Evolutionary conservation across 768 basidiomycete species (phyloP), one percentile per base, ranked within the genome.

Genomic region (Chiua virens): DNA sequence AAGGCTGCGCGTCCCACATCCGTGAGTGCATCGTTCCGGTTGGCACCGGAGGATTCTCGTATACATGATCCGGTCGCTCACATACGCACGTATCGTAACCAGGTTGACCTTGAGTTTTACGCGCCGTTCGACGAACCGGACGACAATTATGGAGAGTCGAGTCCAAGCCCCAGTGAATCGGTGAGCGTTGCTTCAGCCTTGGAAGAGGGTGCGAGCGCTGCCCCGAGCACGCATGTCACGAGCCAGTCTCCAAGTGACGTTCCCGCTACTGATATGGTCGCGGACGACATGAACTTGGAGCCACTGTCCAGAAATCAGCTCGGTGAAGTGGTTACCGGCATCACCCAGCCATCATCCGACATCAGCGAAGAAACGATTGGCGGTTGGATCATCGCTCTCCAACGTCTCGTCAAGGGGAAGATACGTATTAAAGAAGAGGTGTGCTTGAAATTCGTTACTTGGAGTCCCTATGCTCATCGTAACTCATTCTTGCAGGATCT

Each of bases 381-480:
- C 1, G 10, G 22, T 23, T 68, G 67, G 67, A 49, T 59, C n/a
- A 0, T 23, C 5, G 55, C 50, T 14, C 37, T 68, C 28, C 67
- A 68, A n/a, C 66, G 68, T 39, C 68, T 68, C 40, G 21, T 68
- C 50, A 68, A 69, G 45, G 68, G 52, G 1, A 64, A 59, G 43
- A 50, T 67, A 30, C 59, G 18, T 10, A 18, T 69, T 43, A 52
- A 45, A 28, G 61, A 66, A 18, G 54, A 62, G 58, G 63, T 62
- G 47, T 52, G 56, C 25, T 17, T 9, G 20, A 14, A 17, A 8
- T 32, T 2, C 40, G 35, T 36, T 23, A 5, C 38, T 17, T 11
- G 30, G 47, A 22, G 22, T 6, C 13, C n/a, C 20, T 2, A 4
- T 15, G 34, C 7, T 37, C 17, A 3, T 45, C 28, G 28, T 11